Percentiles rank a stretch among this genome's conserved stretches.
These are phyloP conservation scores for Mortierella sp. DNA, from an alignment of 371 early-diverging fungal species.

Conservation along the genomic window DNA sequence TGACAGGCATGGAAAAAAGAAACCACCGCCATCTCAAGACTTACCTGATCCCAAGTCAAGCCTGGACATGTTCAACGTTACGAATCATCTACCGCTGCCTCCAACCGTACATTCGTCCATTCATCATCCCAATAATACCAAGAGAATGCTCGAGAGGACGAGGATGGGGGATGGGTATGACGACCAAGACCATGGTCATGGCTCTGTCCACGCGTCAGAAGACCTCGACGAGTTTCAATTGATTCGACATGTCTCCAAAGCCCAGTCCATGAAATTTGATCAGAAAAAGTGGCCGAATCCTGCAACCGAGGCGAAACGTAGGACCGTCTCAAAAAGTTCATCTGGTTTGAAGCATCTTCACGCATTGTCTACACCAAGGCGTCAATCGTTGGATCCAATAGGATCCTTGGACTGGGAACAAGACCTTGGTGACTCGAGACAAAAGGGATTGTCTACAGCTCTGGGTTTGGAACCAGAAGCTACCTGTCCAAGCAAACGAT, in stretches of 20 bases:
- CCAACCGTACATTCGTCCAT: no score
- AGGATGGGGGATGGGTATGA: no score
- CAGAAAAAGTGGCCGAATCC: background rate
- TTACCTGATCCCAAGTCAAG: background rate
- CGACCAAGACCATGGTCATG: no score
- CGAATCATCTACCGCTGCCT: no score
- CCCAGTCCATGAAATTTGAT: background rate
- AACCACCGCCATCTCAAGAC: background rate
- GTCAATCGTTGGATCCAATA: background rate
- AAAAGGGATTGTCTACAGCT: background rate
- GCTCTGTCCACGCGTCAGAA: background rate
- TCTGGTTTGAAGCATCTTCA: background rate
- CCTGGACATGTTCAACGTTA: background rate
- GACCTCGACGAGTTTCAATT: conserved; percentile 1
- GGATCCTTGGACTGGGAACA: background rate
- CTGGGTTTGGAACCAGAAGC: no score
- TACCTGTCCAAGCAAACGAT: no score
- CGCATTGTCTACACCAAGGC: background rate
- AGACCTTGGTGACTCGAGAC: background rate
- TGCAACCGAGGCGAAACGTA: background rate
- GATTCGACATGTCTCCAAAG: conserved; percentile 4
- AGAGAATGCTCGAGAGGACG: background rate
- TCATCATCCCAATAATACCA: no score
- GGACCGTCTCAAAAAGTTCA: background rate
- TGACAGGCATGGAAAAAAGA: background rate